Evolutionary conservation across 768 basidiomycete genomes (phyloP).

Genomic region (Tremella mesenterica): DNA sequence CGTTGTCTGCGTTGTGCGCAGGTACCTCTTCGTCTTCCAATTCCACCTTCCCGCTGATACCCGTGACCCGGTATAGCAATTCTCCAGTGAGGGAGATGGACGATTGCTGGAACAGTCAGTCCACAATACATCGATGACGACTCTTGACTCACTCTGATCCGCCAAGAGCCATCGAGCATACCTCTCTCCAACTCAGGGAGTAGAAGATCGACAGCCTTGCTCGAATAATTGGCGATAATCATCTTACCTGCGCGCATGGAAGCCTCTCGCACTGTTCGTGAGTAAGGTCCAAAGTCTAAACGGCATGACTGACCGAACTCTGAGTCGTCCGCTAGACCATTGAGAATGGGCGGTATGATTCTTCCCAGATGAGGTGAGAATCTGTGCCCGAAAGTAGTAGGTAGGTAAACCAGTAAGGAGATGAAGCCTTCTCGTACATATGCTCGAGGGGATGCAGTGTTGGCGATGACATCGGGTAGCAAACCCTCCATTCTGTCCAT

Average conservation of each 20-base stretch:
- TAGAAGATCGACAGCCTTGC: constrained; percentile 81
- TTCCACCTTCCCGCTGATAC: constrained; percentile 80
- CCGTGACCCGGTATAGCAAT: constrained; percentile 89
- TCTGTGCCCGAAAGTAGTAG: constrained; percentile 88
- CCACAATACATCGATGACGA: neutral
- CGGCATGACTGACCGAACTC: constrained; percentile 53
- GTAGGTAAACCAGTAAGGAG: constrained; percentile 88
- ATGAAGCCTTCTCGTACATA: constrained; percentile 98
- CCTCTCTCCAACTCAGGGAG: constrained; percentile 88
- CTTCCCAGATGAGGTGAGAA: constrained; percentile 94
- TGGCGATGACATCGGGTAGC: constrained; percentile 84
- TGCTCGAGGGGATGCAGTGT: constrained; percentile 76
- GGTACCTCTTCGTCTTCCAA: constrained; percentile 60
- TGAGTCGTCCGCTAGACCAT: constrained; percentile 81
- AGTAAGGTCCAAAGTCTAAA: neutral
- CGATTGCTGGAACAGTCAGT: constrained; percentile 58
- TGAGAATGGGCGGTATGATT: constrained; percentile 85
- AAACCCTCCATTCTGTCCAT: constrained; percentile 90
- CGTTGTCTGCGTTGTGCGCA: constrained; percentile 61
- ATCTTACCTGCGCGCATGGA: constrained; percentile 98
- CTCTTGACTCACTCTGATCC: constrained; percentile 64
- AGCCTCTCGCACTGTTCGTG: constrained; percentile 66
- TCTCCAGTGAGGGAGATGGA: constrained; percentile 95
- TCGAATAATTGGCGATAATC: constrained; percentile 91
- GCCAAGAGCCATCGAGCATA: constrained; percentile 91